These are phyloP conservation scores for Monilinia aucupariae DNA, from an alignment of 2,329 filamentous ascomycete genomes.

Conservation along the genomic window DNA sequence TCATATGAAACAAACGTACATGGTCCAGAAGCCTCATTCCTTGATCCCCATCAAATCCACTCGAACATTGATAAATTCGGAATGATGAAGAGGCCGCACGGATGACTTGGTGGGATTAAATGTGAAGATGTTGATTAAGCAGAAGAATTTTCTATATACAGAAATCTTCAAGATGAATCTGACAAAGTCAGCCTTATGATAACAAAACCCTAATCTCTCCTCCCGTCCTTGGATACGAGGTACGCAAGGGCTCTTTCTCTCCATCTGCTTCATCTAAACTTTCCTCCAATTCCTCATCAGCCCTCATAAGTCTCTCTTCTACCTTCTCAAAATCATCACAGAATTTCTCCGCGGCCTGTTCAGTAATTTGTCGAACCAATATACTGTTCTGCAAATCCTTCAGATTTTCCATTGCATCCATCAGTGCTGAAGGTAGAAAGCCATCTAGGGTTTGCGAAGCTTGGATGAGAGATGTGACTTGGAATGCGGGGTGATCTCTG, in stretches of 20 bases:
- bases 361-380: conserved; percentile 69
- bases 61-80: too few relatives aligned
- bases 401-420: conserved; percentile 83
- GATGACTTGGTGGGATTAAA: neutral
- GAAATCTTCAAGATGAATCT: neutral
- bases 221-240: conserved; percentile 35
- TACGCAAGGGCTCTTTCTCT: conserved; percentile 29
- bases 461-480: conserved; percentile 53
- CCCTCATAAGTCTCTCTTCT: conserved; percentile 54
- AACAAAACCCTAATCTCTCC: conserved; percentile 36
- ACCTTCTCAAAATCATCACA: conserved; percentile 75
- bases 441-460: conserved; percentile 77
- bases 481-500: conserved; percentile 54
- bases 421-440: conserved; percentile 86
- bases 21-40: neutral
- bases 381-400: conserved; percentile 66
- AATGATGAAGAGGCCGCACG: too few relatives aligned
- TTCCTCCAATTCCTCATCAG: conserved; percentile 45
- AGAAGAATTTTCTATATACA: neutral
- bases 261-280: conserved; percentile 23
- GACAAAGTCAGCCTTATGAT: conserved; percentile 22
- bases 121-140: neutral
- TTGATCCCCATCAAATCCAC: neutral
- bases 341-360: conserved; percentile 77
- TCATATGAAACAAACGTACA: neutral